A percentile compares a stretch with the other conserved stretches of the same genome.
These are phyloP conservation scores for Aureobasidium namibiae DNA, from an alignment of 2,329 filamentous ascomycete species.

Conservation along the genomic window DNA sequence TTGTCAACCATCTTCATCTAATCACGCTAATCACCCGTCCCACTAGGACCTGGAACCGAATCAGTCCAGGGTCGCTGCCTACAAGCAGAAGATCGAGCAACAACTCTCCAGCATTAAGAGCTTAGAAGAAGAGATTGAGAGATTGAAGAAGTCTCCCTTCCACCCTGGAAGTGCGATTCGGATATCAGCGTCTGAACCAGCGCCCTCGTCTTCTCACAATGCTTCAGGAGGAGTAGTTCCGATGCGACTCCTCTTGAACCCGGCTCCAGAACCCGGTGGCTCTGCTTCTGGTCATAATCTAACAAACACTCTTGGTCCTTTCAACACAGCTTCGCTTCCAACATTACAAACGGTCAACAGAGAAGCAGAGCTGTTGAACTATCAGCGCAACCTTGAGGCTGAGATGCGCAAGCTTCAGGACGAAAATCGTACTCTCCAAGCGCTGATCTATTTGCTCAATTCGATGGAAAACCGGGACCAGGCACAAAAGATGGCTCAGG, in stretches of 20 bases:
- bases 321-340: not conserved
- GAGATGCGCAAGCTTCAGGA: not conserved
- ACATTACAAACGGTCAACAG: not conserved
- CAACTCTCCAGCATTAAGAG: not conserved
- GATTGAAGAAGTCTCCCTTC: not conserved
- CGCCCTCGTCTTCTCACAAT: not conserved
- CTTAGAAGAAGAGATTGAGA: not conserved
- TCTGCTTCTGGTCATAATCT: not conserved
- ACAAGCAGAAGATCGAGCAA: constrained; percentile 13
- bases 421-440: not conserved
- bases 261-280: not conserved
- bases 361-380: not conserved
- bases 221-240: constrained; percentile 5
- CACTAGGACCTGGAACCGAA: constrained; percentile 10
- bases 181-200: not conserved
- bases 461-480: not conserved
- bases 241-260: not conserved
- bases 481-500: not conserved
- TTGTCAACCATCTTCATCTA: too few species aligned
- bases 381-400: not conserved
- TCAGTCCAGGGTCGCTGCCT: constrained; percentile 4
- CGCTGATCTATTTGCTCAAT: not conserved
- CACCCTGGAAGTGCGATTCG: not conserved
- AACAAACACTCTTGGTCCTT: not conserved
- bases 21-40: too few species aligned